Conservation (phyloP, 1,284 basidiomycete species). For the Cutaneotrichosporon spelunceum region DNA sequence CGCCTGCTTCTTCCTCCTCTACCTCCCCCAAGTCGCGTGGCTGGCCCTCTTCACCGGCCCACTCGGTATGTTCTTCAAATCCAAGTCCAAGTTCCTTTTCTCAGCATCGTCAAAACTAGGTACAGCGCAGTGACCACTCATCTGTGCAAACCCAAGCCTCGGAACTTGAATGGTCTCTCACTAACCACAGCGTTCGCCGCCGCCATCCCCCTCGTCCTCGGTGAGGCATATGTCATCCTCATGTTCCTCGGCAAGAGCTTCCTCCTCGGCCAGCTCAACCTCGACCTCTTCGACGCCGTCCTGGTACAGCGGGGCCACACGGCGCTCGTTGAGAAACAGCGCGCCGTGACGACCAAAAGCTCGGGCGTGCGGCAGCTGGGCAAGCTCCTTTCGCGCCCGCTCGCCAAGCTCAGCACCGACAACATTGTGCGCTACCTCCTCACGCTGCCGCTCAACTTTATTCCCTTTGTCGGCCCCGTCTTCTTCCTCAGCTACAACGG, state of each 20-base stretch:
- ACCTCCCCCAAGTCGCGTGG: slow-evolving; percentile 65
- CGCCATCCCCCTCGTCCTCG: slow-evolving; percentile 53
- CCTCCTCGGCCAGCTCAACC: slow-evolving; percentile 55
- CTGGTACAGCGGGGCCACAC: slow-evolving; percentile 50
- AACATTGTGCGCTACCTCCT: slow-evolving; percentile 50
- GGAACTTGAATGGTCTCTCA: neutral
- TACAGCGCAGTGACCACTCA: neutral
- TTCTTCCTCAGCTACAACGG: slow-evolving; percentile 57
- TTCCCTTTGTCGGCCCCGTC: slow-evolving; percentile 65
- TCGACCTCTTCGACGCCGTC: slow-evolving; percentile 54
- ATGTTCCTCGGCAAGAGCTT: slow-evolving; percentile 56
- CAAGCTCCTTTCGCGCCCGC: slow-evolving; percentile 46
- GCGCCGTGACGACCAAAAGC: slow-evolving; percentile 36
- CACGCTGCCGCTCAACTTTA: slow-evolving; percentile 57
- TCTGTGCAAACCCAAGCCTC: neutral
- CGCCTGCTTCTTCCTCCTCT: slow-evolving; percentile 62
- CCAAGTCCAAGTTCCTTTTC: neutral
- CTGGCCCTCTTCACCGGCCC: slow-evolving; percentile 64
- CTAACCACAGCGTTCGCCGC: slow-evolving; percentile 46
- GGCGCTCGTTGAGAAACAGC: slow-evolving; percentile 49
- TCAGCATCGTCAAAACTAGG: neutral
- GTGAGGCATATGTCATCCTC: slow-evolving; percentile 54
- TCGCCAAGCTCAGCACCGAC: slow-evolving; percentile 45
- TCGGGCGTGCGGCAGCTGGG: slow-evolving; percentile 45
- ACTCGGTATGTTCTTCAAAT: slow-evolving; percentile 47